phyloP scores from a whole-genome alignment of 805 yeast genomes.

The Candida tammaniensis region DNA sequence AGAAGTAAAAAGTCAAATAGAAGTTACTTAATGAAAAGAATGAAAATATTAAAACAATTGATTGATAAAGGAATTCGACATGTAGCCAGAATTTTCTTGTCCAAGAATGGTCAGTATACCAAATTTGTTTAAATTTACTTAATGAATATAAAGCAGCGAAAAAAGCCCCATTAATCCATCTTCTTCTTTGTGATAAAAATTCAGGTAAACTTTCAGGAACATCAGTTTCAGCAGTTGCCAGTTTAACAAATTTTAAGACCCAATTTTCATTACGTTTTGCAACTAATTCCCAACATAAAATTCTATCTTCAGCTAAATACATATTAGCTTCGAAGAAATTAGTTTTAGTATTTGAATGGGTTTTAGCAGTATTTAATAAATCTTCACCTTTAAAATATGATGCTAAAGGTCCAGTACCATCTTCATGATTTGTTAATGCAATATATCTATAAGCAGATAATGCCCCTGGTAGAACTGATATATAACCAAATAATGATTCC shows the following conservation, averaged over 20 bases:
- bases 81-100: constrained; percentile 68
- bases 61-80: constrained; percentile 81
- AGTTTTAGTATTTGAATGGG: constrained; percentile 43
- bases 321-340: constrained; percentile 94
- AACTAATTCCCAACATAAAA: constrained; percentile 92
- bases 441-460: constrained; percentile 89
- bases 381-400: constrained; percentile 90
- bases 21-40: constrained; percentile 92
- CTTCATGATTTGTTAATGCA: constrained; percentile 79
- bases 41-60: constrained; percentile 74
- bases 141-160: constrained; percentile 91
- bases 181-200: constrained; percentile 84
- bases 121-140: constrained; percentile 70
- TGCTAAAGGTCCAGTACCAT: constrained; percentile 87
- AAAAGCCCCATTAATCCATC: constrained; percentile 97
- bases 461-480: constrained; percentile 93
- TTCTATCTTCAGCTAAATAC: constrained; percentile 97
- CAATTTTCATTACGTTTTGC: constrained; percentile 81
- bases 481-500: constrained; percentile 90
- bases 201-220: constrained; percentile 88
- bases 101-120: constrained; percentile 74
- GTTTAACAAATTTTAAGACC: constrained; percentile 88
- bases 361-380: constrained; percentile 26
- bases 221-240: constrained; percentile 95
- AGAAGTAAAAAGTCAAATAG: constrained; percentile 86